phyloP scores from a whole-genome alignment of 768 basidiomycete genomes.

The Naematelia aurantialba region DNA sequence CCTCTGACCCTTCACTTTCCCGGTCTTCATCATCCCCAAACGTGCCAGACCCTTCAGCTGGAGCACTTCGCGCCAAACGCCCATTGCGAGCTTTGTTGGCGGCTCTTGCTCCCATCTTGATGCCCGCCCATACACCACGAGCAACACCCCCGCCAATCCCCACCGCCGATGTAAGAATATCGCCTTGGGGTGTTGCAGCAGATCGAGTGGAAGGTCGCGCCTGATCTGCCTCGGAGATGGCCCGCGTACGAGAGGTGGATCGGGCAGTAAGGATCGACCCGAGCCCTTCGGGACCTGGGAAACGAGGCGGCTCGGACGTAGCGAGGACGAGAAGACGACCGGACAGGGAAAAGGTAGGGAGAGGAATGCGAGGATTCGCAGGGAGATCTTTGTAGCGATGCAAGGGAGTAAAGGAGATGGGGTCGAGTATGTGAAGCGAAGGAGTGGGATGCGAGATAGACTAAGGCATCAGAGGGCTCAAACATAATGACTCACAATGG shows the following conservation, averaged over 20 bases:
- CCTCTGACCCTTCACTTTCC: slow-evolving; percentile 13
- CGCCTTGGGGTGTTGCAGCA: background rate
- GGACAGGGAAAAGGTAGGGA: slow-evolving; percentile 26
- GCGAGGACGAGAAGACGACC: slow-evolving; percentile 31
- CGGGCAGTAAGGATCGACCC: slow-evolving; percentile 31
- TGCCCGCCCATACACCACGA: slow-evolving; percentile 43
- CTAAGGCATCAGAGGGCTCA: slow-evolving; percentile 9
- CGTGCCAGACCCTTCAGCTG: slow-evolving; percentile 19
- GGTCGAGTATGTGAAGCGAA: slow-evolving; percentile 21
- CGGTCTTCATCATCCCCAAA: slow-evolving; percentile 16
- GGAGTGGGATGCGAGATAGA: slow-evolving; percentile 22
- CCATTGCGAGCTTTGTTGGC: slow-evolving; percentile 26
- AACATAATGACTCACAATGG: slow-evolving; percentile 20
- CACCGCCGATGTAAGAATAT: slow-evolving; percentile 29
- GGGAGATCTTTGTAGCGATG: slow-evolving; percentile 7
- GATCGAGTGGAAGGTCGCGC: background rate
- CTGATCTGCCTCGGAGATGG: background rate
- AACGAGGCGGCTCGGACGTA: slow-evolving; percentile 20
- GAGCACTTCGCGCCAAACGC: slow-evolving; percentile 35
- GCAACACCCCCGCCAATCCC: slow-evolving; percentile 42
- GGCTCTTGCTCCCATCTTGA: slow-evolving; percentile 42
- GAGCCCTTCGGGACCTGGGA: slow-evolving; percentile 25
- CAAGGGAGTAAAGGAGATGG: slow-evolving; percentile 13
- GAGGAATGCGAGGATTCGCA: slow-evolving; percentile 6
- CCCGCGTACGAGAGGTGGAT: slow-evolving; percentile 7